Evolutionary conservation across 2,329 filamentous ascomycete genomes (phyloP), one percentile per base, ranked within the genome.

Genomic region (Corinectria fuckeliana): DNA sequence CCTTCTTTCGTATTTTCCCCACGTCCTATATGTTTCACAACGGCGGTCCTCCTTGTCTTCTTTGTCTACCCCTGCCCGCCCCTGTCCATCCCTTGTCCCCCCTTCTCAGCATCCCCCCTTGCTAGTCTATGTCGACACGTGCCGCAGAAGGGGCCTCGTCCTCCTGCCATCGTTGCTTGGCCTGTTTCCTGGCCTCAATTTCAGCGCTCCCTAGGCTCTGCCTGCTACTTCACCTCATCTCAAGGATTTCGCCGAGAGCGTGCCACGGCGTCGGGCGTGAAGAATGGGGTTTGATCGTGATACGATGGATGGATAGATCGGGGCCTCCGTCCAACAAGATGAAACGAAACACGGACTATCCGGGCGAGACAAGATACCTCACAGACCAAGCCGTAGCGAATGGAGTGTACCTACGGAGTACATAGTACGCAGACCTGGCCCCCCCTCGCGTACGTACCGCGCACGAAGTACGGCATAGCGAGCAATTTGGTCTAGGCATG

Each of bases 1-100:
- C 56, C 62, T 68, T 58, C 56, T 66, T 67, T 69, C 67, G 65
- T 69, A 70, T 69, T 67, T 69, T 69, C 67, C 67, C 67, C 67
- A 69, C 60, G 65, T 67, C 63, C 41, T 55, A 61, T 38, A 69
- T 70, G 67, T 70, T 69, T 70, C 68, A 69, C 66, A 52, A 62
- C 34, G 60, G 50, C 53, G 61, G 58, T 44, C 36, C 56, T 61
- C 62, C 66, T 61, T 62, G 60, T 58, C 42, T 28, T 28, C 26
- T 10, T 36, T 36, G 32, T 60, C 57, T 45, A 65, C 54, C 64
- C 56, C 16, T 56, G 61, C 56, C 44, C 49, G 65, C 54, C 64
- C 56, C 16, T 56, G 61, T 58, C 44, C 47, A 47, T 55, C 54
- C 54, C 58, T 51, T 48, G 39, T 50, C 49, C 55, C 49, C 50